Conservation (phyloP, 2,329 filamentous ascomycete species). For the Trichoderma citrinoviride region DNA sequence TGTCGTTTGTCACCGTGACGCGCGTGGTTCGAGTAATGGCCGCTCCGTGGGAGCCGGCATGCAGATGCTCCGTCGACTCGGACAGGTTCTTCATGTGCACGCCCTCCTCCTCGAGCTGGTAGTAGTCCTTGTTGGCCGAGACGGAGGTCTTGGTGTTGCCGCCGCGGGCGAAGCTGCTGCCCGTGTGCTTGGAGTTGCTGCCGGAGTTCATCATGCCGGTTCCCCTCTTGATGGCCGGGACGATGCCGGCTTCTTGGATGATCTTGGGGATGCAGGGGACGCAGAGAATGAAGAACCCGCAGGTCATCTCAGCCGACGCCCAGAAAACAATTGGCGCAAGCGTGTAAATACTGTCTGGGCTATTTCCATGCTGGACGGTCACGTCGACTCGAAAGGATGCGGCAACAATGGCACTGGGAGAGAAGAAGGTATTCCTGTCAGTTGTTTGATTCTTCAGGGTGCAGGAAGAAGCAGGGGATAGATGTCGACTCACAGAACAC, state of each 20-base stretch:
- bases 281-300: conserved; percentile 13
- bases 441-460: background rate
- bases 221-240: background rate
- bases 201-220: background rate
- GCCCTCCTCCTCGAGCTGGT: background rate
- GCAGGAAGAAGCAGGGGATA: background rate
- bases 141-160: background rate
- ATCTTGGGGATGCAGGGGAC: conserved; percentile 4
- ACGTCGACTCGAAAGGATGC: background rate
- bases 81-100: background rate
- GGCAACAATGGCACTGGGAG: conserved; percentile 1
- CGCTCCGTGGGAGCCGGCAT: background rate
- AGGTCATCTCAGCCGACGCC: background rate
- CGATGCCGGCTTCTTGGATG: background rate
- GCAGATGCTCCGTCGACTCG: background rate
- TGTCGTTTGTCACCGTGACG: conserved; percentile 3
- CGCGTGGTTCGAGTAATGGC: conserved; percentile 4
- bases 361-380: background rate
- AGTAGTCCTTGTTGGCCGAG: conserved; percentile 10
- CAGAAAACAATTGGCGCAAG: background rate
- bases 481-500: background rate
- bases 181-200: background rate
- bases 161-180: background rate
- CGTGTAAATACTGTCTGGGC: background rate
- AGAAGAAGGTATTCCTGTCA: background rate